These are phyloP conservation scores for Phoma sp. DNA, from an alignment of 2,329 filamentous ascomycete genomes.

Conservation along the genomic window DNA sequence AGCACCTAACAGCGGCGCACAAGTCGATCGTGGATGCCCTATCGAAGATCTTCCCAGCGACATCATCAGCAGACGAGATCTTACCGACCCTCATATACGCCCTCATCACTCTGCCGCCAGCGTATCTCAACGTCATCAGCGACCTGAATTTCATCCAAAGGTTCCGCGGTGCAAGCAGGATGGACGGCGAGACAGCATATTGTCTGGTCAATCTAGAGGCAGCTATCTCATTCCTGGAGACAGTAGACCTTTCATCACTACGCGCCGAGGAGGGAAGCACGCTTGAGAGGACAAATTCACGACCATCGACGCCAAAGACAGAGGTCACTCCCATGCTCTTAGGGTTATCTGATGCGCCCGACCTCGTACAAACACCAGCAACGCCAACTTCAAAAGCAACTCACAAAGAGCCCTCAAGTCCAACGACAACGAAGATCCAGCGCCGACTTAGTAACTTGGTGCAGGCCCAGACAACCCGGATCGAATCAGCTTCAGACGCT, in stretches of 20 bases:
- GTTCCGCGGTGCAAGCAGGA: constrained; percentile 83
- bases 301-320: constrained; percentile 55
- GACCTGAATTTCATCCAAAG: constrained; percentile 94
- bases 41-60: constrained; percentile 69
- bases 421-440: constrained; percentile 64
- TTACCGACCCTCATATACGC: constrained; percentile 97
- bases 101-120: constrained; percentile 86
- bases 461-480: constrained; percentile 80
- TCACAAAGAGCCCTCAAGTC: constrained; percentile 38
- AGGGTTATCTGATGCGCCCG: constrained; percentile 47
- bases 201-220: constrained; percentile 96
- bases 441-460: constrained; percentile 85
- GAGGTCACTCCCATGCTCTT: constrained; percentile 51
- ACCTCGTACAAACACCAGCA: constrained; percentile 51
- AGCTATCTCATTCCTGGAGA: constrained; percentile 91
- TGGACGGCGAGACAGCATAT: constrained; percentile 94
- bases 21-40: constrained; percentile 92
- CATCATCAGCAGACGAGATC: constrained; percentile 94
- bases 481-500: constrained; percentile 83
- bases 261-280: constrained; percentile 78
- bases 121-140: constrained; percentile 87
- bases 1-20: constrained; percentile 85
- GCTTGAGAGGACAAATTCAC: constrained; percentile 61
- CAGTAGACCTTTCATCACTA: constrained; percentile 89
- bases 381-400: constrained; percentile 35